Evolutionary conservation across 129 eudicot species (phyloP).

Genomic region (Apium graveolens): DNA sequence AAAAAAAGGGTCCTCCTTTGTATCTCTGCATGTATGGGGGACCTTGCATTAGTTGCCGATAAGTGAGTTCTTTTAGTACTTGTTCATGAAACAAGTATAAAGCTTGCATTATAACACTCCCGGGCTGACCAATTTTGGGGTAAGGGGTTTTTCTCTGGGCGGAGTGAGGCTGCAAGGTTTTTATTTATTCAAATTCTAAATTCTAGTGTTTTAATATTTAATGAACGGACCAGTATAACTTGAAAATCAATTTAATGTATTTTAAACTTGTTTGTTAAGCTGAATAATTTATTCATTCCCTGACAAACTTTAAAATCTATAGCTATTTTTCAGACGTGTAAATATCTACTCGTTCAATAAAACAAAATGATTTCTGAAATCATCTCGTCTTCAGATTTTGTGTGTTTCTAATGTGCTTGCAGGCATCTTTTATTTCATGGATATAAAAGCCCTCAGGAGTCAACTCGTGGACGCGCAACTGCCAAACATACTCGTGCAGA

Average conservation of each 20-base stretch:
- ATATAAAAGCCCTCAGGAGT: conserved; percentile 23
- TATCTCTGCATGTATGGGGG: neutral
- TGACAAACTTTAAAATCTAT: neutral
- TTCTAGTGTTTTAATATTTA: neutral
- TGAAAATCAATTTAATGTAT: neutral
- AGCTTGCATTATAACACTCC: neutral
- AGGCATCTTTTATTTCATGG: conserved; percentile 28
- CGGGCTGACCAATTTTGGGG: neutral
- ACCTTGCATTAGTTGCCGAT: neutral
- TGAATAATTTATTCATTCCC: neutral
- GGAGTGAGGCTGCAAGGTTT: neutral
- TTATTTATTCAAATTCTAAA: too few relatives aligned
- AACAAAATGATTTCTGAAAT: neutral
- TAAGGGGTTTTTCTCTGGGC: neutral
- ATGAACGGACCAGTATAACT: neutral
- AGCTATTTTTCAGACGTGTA: neutral
- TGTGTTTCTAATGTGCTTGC: conserved; percentile 12
- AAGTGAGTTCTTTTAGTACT: neutral
- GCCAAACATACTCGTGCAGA: conserved; percentile 42
- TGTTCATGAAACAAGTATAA: neutral
- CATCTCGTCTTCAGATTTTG: neutral
- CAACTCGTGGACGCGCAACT: conserved; percentile 18
- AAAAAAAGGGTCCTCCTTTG: neutral
- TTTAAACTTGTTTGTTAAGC: neutral
- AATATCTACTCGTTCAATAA: neutral